Evolutionary conservation across 2,329 filamentous ascomycete species (phyloP).

Genomic region (Fusarium lateritium): DNA sequence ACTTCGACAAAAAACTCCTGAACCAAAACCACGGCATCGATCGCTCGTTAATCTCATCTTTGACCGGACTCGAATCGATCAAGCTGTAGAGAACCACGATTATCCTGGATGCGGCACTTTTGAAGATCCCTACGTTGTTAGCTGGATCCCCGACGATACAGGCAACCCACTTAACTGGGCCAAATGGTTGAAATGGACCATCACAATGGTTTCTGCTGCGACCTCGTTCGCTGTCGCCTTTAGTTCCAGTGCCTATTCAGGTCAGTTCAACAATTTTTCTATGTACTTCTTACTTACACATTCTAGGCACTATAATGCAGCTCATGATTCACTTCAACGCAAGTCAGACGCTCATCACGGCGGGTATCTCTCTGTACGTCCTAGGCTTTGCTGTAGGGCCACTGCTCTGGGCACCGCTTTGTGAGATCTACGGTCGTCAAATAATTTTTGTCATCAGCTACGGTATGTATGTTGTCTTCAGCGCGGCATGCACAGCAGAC

Average conservation of each 20-base stretch:
- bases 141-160: conserved; percentile 76
- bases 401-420: conserved; percentile 76
- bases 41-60: conserved; percentile 61
- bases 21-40: conserved; percentile 9
- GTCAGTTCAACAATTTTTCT: conserved; percentile 52
- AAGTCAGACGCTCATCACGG: conserved; percentile 66
- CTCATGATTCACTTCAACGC: conserved; percentile 70
- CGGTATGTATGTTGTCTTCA: conserved; percentile 71
- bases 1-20: conserved; percentile 25
- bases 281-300: background rate
- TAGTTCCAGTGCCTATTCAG: conserved; percentile 77
- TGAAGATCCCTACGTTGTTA: conserved; percentile 77
- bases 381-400: conserved; percentile 74
- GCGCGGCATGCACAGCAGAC: conserved; percentile 70
- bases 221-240: conserved; percentile 80
- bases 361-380: conserved; percentile 76
- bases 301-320: conserved; percentile 55
- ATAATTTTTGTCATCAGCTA: conserved; percentile 72
- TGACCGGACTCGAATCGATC: conserved; percentile 71
- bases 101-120: conserved; percentile 75
- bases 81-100: conserved; percentile 67
- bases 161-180: conserved; percentile 76
- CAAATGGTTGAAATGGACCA: conserved; percentile 72
- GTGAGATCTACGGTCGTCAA: conserved; percentile 75
- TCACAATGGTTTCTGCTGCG: conserved; percentile 73